Evolutionary conservation across 2,329 filamentous ascomycete species (phyloP), one percentile per base, ranked within the genome.

Genomic region (Ophiostoma piceae): DNA sequence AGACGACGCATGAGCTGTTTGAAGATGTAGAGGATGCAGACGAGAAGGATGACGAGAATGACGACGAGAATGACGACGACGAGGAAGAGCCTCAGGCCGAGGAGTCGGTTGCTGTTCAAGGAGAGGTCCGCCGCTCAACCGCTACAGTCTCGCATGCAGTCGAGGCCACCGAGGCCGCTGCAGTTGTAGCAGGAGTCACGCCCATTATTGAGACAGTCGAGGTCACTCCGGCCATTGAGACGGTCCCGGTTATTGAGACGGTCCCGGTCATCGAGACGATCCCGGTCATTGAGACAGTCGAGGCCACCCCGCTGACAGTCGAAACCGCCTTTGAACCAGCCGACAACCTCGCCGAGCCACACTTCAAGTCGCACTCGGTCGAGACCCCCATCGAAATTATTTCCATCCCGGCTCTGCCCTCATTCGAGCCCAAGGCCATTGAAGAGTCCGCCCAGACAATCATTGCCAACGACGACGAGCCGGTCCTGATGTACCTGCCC

Each of bases 371-470:
- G 26, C 51, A 26, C 9, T 26, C 51, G 12, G 16, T 62, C 26
- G 57, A 62, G 57, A 62, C 57, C 4, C 57, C 57, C 57, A 62
- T 62, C 26, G 57, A 29, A 3, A 62, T 62, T 12, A 29, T 62
- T 19, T 32, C 57, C 12, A 62, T 62, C 26, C 57, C 57, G 12
- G 57, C 57, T 12, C 26, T 62, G 16, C 57, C 57, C 12, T 62
- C 57, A 19, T 62, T 62, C 19, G 57, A 62, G 57, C 57, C 57
- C 32, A 62, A 62, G 57, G 57, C 9, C 26, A 7, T 62, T 12
- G 57, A 29, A 0, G 57, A 62, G 26, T 62, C 26, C 7, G 26
- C 11, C 3, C 32, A 16, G 6, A 62, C 57, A 6, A 62, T 62
- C 26, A 26, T 32, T 14, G 26, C 57, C 26, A 35, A 62, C 1